phyloP scores from a whole-genome alignment of 176 grass and related monocot genomes.

The Oryza nivara region DNA sequence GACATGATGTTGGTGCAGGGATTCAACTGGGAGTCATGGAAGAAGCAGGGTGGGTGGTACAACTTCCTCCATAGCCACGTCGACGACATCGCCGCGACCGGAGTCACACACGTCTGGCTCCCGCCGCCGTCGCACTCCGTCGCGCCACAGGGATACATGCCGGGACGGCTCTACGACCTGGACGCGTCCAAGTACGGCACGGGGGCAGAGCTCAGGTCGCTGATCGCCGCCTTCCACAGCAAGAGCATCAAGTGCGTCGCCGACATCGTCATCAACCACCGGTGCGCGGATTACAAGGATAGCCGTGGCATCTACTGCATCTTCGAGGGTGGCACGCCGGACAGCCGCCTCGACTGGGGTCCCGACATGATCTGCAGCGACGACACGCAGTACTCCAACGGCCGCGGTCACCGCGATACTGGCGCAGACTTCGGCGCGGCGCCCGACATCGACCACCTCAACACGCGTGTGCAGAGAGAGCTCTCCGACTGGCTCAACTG shows the following conservation, averaged over 20 bases:
- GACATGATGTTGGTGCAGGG: slow-evolving; percentile 36
- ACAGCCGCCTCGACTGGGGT: slow-evolving; percentile 82
- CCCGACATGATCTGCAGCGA: slow-evolving; percentile 84
- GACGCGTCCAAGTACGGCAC: slow-evolving; percentile 79
- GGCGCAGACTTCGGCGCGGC: slow-evolving; percentile 57
- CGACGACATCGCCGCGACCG: slow-evolving; percentile 55
- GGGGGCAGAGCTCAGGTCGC: slow-evolving; percentile 51
- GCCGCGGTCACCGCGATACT: slow-evolving; percentile 74
- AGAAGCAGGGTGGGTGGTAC: slow-evolving; percentile 78
- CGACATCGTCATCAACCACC: slow-evolving; percentile 90
- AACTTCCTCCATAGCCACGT: slow-evolving; percentile 51
- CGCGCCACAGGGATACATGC: slow-evolving; percentile 81
- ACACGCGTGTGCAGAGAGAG: slow-evolving; percentile 68
- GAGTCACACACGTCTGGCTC: slow-evolving; percentile 83
- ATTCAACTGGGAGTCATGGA: slow-evolving; percentile 91
- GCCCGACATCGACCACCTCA: slow-evolving; percentile 95
- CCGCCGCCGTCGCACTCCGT: slow-evolving; percentile 82
- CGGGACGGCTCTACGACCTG: slow-evolving; percentile 79
- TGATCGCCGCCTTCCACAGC: slow-evolving; percentile 55
- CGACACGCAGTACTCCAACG: slow-evolving; percentile 79
- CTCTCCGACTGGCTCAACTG: slow-evolving; percentile 91
- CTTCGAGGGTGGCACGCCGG: slow-evolving; percentile 77
- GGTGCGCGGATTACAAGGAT: slow-evolving; percentile 80
- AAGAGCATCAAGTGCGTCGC: slow-evolving; percentile 67
- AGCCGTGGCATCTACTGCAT: slow-evolving; percentile 79